A percentile compares a stretch with the other conserved stretches of the same genome.
phyloP scores from a whole-genome alignment of 805 yeast genomes.

The Jamesozyma piceae region DNA sequence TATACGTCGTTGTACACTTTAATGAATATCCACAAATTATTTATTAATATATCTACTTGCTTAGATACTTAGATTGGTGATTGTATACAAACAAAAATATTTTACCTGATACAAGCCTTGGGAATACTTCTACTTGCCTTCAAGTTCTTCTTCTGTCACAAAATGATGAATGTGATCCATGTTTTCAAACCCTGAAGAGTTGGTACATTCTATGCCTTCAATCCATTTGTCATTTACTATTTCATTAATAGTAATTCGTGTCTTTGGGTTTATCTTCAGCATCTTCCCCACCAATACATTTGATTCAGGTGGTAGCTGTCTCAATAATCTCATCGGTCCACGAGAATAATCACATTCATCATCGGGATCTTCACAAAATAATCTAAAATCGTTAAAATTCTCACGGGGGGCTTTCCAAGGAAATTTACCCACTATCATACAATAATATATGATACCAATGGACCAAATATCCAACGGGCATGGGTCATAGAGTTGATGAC shows the following conservation, averaged over 20 bases:
- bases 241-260: constrained; percentile 51
- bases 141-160: constrained; percentile 55
- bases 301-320: constrained; percentile 60
- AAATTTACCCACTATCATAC: constrained; percentile 77
- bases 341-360: constrained; percentile 35
- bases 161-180: constrained; percentile 55
- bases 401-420: constrained; percentile 93
- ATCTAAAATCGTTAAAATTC: constrained; percentile 63
- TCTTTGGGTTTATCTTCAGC: constrained; percentile 50
- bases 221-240: constrained; percentile 53
- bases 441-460: constrained; percentile 81
- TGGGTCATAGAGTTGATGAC: constrained; percentile 56
- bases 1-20: too few relatives aligned
- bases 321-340: constrained; percentile 67
- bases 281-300: constrained; percentile 53
- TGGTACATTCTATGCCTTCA: constrained; percentile 43
- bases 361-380: constrained; percentile 44
- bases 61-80: too few relatives aligned
- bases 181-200: constrained; percentile 28
- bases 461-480: constrained; percentile 90
- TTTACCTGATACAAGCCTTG: too few relatives aligned
- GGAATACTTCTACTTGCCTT: too few relatives aligned
- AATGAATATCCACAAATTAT: too few relatives aligned
- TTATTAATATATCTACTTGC: too few relatives aligned
- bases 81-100: too few relatives aligned